phyloP scores from a whole-genome alignment of 352 stramenopile species.

The Phytopythium sindhum region DNA sequence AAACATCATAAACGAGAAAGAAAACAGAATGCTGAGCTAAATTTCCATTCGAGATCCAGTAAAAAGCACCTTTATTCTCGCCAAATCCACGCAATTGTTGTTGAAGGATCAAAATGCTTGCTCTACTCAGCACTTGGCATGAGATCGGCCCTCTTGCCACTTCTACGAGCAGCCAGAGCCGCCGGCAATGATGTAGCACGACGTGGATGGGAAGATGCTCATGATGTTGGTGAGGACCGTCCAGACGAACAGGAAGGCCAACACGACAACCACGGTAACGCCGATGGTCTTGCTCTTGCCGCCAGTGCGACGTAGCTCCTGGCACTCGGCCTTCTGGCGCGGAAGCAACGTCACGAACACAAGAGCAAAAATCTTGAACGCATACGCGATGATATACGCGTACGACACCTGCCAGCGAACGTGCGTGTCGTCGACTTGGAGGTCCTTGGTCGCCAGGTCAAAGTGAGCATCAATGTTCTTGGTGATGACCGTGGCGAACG shows the following conservation, averaged over 20 bases:
- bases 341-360: constrained; percentile 39
- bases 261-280: constrained; percentile 26
- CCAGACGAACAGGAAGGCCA: constrained; percentile 38
- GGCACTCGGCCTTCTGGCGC: constrained; percentile 40
- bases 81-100: no score
- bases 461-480: constrained; percentile 57
- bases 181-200: constrained; percentile 39
- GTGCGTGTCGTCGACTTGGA: constrained; percentile 31
- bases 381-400: constrained; percentile 35
- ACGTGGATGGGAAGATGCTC: constrained; percentile 42
- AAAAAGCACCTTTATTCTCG: no score
- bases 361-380: constrained; percentile 31
- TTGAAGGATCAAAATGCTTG: no score
- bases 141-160: no score
- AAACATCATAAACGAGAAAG: no score
- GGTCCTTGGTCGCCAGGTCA: constrained; percentile 26
- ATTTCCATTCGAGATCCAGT: no score
- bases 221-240: constrained; percentile 50
- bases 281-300: constrained; percentile 34
- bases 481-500: constrained; percentile 46
- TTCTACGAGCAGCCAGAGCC: constrained; percentile 29
- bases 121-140: no score
- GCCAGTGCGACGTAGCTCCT: constrained; percentile 35
- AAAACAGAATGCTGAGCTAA: no score
- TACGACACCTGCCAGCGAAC: constrained; percentile 34